phyloP scores from a whole-genome alignment of 1,139 yeast genomes.

The Yamadazyma taylorii region DNA sequence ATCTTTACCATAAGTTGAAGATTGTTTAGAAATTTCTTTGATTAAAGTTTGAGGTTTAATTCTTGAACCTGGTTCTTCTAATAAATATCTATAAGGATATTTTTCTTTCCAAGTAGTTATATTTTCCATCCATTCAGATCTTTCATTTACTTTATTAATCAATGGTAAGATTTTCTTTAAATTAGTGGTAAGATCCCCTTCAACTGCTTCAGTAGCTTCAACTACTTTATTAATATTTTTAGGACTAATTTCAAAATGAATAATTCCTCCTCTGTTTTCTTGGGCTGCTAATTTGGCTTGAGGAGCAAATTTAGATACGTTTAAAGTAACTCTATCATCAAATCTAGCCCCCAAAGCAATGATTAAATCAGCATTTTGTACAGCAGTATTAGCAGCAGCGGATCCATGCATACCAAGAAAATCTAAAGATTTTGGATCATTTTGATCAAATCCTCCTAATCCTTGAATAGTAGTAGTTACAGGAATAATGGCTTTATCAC shows the following conservation, averaged over 20 bases:
- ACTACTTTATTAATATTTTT: slow-evolving; percentile 97
- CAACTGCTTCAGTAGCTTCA: slow-evolving; percentile 94
- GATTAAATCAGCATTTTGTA: slow-evolving; percentile 90
- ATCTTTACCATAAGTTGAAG: slow-evolving; percentile 64
- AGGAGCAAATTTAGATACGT: slow-evolving; percentile 87
- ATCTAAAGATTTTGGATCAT: slow-evolving; percentile 85
- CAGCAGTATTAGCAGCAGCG: slow-evolving; percentile 92
- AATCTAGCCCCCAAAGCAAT: slow-evolving; percentile 95
- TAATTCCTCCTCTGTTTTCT: slow-evolving; percentile 90
- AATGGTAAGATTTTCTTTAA: slow-evolving; percentile 72
- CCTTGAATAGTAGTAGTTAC: slow-evolving; percentile 96
- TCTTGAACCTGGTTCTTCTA: slow-evolving; percentile 73
- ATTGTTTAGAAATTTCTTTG: slow-evolving; percentile 72
- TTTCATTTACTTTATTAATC: slow-evolving; percentile 56
- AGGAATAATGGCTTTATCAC: slow-evolving; percentile 90
- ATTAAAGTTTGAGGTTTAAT: slow-evolving; percentile 94
- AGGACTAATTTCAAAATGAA: slow-evolving; percentile 94
- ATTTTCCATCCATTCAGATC: slow-evolving; percentile 78
- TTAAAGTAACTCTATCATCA: slow-evolving; percentile 96
- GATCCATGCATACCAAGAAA: slow-evolving; percentile 99
- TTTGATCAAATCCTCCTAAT: slow-evolving; percentile 91
- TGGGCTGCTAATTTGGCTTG: slow-evolving; percentile 85
- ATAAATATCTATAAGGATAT: slow-evolving; percentile 81
- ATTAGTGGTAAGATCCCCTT: slow-evolving; percentile 89
- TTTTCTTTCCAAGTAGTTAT: slow-evolving; percentile 80